Evolutionary conservation across 1,139 yeast species (phyloP).

Genomic region (Pichia sp.): DNA sequence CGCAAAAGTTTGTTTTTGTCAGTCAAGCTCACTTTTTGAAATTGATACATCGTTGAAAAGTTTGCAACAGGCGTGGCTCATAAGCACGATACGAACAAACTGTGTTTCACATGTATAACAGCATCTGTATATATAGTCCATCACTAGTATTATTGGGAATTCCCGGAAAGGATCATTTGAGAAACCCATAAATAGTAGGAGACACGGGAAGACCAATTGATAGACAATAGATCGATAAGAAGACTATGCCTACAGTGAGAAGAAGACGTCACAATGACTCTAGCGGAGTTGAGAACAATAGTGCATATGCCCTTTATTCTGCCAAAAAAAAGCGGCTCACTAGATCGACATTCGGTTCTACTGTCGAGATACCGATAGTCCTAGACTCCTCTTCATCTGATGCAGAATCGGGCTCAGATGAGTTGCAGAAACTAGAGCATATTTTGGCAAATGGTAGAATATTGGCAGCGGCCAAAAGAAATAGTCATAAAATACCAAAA

Average conservation of each 20-base stretch:
- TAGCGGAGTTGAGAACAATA: neutral
- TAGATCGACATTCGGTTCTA: conserved; percentile 13
- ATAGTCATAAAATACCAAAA: neutral
- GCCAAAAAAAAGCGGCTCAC: conserved; percentile 12
- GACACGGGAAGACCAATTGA: too few species aligned
- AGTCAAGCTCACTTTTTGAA: too few species aligned
- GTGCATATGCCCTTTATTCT: neutral
- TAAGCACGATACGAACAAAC: too few species aligned
- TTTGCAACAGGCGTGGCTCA: too few species aligned
- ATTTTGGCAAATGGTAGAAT: conserved; percentile 1
- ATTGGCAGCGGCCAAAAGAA: neutral
- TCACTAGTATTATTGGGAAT: too few species aligned
- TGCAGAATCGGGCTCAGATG: neutral
- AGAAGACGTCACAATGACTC: neutral
- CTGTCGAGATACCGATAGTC: conserved; percentile 14
- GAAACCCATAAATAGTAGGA: too few species aligned
- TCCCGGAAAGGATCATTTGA: too few species aligned
- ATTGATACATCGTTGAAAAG: too few species aligned
- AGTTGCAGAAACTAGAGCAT: neutral
- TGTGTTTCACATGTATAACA: too few species aligned
- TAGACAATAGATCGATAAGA: too few species aligned
- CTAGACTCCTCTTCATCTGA: conserved; percentile 16
- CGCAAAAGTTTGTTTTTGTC: too few species aligned
- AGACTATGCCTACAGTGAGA: neutral
- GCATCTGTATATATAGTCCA: too few species aligned